These are phyloP conservation scores for Moesziomyces aphidis DNA, from an alignment of 1,284 basidiomycete species.

Conservation along the genomic window DNA sequence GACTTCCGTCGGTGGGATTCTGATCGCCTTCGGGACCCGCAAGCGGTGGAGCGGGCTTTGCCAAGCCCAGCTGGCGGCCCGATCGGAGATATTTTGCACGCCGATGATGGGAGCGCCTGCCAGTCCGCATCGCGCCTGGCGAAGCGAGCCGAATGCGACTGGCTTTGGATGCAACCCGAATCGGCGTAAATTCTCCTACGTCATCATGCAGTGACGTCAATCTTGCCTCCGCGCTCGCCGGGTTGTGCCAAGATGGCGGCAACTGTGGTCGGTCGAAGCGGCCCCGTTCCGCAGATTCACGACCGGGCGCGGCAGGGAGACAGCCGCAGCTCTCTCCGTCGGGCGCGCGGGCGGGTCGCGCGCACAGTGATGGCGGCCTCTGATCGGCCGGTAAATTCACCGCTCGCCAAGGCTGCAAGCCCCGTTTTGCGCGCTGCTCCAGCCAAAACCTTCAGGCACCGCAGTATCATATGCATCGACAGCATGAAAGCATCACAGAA, in stretches of 20 bases:
- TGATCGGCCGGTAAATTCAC: not conserved
- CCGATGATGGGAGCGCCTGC: not conserved
- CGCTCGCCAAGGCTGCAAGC: not conserved
- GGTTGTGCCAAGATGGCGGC: not conserved
- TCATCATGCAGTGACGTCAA: constrained; percentile 1
- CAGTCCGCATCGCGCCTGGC: not conserved
- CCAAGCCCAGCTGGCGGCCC: too few species aligned
- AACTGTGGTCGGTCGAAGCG: not conserved
- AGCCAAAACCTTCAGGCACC: too few species aligned
- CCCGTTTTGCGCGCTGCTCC: too few species aligned
- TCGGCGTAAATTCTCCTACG: not conserved
- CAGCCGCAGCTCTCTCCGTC: too few species aligned
- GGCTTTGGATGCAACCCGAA: not conserved
- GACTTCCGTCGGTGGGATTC: too few species aligned
- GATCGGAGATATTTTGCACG: not conserved
- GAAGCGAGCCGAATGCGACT: too few species aligned
- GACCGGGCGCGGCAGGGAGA: too few species aligned
- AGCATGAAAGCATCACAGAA: not conserved
- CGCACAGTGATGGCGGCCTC: not conserved
- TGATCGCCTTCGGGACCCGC: too few species aligned
- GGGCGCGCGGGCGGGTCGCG: too few species aligned
- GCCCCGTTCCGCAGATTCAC: not conserved
- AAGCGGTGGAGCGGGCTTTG: too few species aligned
- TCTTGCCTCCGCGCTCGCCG: too few species aligned
- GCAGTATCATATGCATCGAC: too few species aligned